phyloP scores from a whole-genome alignment of 768 basidiomycete species.

The Hirschioporus abietinus region DNA sequence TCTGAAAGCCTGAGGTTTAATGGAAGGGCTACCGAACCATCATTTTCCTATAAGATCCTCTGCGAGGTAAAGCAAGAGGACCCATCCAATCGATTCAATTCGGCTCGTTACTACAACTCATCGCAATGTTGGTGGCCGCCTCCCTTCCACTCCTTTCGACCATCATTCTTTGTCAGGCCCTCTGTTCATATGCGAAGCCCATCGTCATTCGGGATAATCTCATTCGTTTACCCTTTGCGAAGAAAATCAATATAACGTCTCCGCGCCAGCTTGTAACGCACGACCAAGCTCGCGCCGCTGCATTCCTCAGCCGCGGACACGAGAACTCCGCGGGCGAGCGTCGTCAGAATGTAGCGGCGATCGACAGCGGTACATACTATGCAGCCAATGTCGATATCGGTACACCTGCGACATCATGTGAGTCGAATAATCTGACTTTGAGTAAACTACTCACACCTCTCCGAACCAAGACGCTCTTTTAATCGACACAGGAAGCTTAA shows the following conservation, averaged over 20 bases:
- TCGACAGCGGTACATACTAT: background rate
- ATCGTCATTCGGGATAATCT: slow-evolving; percentile 18
- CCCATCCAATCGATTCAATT: too few species aligned
- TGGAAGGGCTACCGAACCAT: too few species aligned
- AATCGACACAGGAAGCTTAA: slow-evolving; percentile 29
- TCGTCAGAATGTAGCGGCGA: background rate
- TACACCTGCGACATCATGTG: slow-evolving; percentile 5
- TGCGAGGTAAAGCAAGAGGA: too few species aligned
- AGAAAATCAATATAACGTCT: slow-evolving; percentile 19
- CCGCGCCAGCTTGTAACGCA: slow-evolving; percentile 13
- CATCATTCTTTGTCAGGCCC: slow-evolving; percentile 5
- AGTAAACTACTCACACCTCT: background rate
- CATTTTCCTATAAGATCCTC: too few species aligned
- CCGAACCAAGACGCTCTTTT: slow-evolving; percentile 21
- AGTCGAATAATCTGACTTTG: background rate
- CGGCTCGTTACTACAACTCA: too few species aligned
- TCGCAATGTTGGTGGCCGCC: too few species aligned
- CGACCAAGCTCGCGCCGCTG: slow-evolving; percentile 19
- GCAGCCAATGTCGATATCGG: slow-evolving; percentile 6
- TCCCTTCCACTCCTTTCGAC: background rate
- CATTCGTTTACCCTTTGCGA: slow-evolving; percentile 13
- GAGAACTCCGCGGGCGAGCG: slow-evolving; percentile 4
- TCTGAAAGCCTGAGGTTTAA: too few species aligned
- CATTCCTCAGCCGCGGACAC: slow-evolving; percentile 2
- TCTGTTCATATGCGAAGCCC: slow-evolving; percentile 19